A percentile compares a stretch with the other conserved stretches of the same genome.
phyloP scores from a whole-genome alignment of 345 rosid genomes.

The Boechera retrofracta region DNA sequence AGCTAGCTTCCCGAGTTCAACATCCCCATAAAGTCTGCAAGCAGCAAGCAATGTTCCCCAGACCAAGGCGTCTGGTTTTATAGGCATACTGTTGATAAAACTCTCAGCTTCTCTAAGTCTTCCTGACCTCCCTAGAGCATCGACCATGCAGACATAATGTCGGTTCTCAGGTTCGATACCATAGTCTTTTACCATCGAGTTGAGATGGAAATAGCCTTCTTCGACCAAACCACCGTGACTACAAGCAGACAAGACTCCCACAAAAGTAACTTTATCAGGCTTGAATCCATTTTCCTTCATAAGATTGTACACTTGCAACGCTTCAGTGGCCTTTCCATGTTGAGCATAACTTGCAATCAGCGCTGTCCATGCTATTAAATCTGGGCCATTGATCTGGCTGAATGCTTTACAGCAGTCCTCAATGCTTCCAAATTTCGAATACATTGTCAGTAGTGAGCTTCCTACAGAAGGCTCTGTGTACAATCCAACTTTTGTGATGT shows the following conservation, averaged over 20 bases:
- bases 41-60: slow-evolving; percentile 88
- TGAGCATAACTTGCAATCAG: slow-evolving; percentile 74
- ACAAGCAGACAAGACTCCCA: slow-evolving; percentile 72
- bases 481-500: slow-evolving; percentile 57
- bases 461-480: slow-evolving; percentile 65
- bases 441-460: slow-evolving; percentile 71
- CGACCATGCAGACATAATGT: slow-evolving; percentile 81
- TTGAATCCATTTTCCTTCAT: slow-evolving; percentile 57
- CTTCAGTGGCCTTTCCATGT: slow-evolving; percentile 73
- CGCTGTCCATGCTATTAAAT: slow-evolving; percentile 73
- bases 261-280: slow-evolving; percentile 76
- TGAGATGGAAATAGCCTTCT: slow-evolving; percentile 63
- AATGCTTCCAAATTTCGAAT: slow-evolving; percentile 72
- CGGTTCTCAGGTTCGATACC: slow-evolving; percentile 62
- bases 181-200: slow-evolving; percentile 65
- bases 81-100: slow-evolving; percentile 63
- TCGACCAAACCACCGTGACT: slow-evolving; percentile 75
- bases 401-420: slow-evolving; percentile 63
- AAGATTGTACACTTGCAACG: slow-evolving; percentile 56
- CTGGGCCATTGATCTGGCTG: slow-evolving; percentile 62
- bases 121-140: slow-evolving; percentile 83
- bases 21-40: slow-evolving; percentile 71
- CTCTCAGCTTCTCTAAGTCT: slow-evolving; percentile 72
- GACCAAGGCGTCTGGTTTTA: slow-evolving; percentile 65
- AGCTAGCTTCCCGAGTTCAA: slow-evolving; percentile 73